phyloP scores from a whole-genome alignment of 306 rosid species.

The Trichosanthes truncata region DNA sequence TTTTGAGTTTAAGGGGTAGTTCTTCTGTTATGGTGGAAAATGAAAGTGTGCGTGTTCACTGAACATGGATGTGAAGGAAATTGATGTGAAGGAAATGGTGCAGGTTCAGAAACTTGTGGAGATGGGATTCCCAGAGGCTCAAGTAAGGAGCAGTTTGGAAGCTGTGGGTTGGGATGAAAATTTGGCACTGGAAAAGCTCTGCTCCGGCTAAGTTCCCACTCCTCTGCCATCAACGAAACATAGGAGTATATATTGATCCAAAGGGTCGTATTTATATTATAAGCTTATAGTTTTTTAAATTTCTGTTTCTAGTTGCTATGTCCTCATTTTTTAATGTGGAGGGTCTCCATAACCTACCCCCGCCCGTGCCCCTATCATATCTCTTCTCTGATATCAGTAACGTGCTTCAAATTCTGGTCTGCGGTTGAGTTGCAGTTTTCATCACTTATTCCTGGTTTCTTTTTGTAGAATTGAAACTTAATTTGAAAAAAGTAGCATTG shows the following conservation, averaged over 20 bases:
- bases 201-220: constrained; percentile 29
- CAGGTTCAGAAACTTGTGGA: constrained; percentile 86
- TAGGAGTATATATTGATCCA: not conserved
- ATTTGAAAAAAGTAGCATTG: not conserved
- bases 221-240: not conserved
- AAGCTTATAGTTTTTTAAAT: not conserved
- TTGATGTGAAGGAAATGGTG: not conserved
- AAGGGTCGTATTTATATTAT: not conserved
- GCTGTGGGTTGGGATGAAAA: constrained; percentile 93
- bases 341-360: not conserved
- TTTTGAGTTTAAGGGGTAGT: not conserved
- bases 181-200: constrained; percentile 86
- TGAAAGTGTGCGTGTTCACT: not conserved
- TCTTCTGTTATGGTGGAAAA: not conserved
- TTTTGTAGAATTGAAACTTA: not conserved
- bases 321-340: not conserved
- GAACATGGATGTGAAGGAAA: not conserved
- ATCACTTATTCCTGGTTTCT: not conserved
- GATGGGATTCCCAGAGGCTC: constrained; percentile 93
- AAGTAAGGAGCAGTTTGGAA: constrained; percentile 70
- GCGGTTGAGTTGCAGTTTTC: not conserved
- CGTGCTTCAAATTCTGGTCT: not conserved
- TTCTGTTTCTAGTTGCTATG: not conserved
- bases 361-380: not conserved
- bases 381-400: not conserved